phyloP scores from a whole-genome alignment of 116 monocot genomes.

The Dioscorea cayenensis region DNA sequence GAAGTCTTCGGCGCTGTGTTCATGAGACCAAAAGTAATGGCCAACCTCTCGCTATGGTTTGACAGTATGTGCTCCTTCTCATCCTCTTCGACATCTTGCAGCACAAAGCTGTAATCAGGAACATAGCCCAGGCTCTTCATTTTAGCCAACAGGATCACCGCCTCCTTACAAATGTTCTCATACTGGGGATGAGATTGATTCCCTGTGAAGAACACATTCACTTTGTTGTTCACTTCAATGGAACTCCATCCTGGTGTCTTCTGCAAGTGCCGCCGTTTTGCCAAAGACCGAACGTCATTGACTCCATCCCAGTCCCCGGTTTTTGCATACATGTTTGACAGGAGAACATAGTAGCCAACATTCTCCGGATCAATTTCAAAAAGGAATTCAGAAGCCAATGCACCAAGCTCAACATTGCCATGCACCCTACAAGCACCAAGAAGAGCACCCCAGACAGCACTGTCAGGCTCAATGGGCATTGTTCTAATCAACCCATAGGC shows the following conservation, averaged over 20 bases:
- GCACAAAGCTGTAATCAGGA: conserved; percentile 39
- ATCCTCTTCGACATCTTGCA: conserved; percentile 41
- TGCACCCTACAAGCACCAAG: conserved; percentile 42
- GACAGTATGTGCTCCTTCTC: conserved; percentile 37
- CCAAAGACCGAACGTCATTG: conserved; percentile 24
- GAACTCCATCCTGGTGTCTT: conserved; percentile 44
- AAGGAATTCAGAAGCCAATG: conserved; percentile 18
- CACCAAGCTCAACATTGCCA: conserved; percentile 37
- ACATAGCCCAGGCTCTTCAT: conserved; percentile 35
- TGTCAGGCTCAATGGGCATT: conserved; percentile 37
- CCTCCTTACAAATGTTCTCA: conserved; percentile 27
- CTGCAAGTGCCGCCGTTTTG: conserved; percentile 13
- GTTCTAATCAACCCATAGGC: conserved; percentile 37
- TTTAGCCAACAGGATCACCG: conserved; percentile 14
- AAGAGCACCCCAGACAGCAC: conserved; percentile 46
- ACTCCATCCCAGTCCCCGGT: conserved; percentile 27
- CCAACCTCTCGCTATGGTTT: conserved; percentile 37
- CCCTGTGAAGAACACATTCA: conserved; percentile 31
- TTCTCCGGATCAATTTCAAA: conserved; percentile 41
- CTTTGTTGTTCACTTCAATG: conserved; percentile 24
- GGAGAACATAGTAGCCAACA: conserved; percentile 42
- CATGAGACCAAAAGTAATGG: conserved; percentile 38
- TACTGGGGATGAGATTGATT: conserved; percentile 26
- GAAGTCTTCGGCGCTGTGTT: conserved; percentile 20
- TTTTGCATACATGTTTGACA: conserved; percentile 50